These are phyloP conservation scores for Saccharomycopsis sp. DNA, from an alignment of 805 yeast genomes.

Conservation along the genomic window DNA sequence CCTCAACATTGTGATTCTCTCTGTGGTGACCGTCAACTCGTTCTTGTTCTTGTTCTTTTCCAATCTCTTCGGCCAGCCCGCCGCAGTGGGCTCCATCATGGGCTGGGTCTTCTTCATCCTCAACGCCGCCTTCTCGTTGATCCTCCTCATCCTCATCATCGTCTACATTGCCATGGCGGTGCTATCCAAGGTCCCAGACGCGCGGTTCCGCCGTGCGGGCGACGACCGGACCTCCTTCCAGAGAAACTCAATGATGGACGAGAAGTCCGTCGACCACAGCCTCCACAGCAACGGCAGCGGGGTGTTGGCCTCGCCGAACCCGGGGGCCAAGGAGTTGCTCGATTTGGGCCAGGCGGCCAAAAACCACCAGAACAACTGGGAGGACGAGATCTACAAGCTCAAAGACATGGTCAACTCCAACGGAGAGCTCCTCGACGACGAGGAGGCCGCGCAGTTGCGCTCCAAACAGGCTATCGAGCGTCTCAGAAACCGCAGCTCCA, in stretches of 20 bases:
- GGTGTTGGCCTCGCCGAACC: slow-evolving; percentile 12
- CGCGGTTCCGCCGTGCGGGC: slow-evolving; percentile 78
- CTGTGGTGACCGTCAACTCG: slow-evolving; percentile 72
- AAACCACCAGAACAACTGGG: slow-evolving; percentile 74
- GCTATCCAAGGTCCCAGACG: slow-evolving; percentile 79
- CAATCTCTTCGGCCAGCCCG: slow-evolving; percentile 73
- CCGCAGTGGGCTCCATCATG: slow-evolving; percentile 75
- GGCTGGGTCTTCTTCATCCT: slow-evolving; percentile 85
- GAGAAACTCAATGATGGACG: slow-evolving; percentile 30
- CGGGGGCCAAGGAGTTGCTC: slow-evolving; percentile 39
- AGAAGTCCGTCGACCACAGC: slow-evolving; percentile 28
- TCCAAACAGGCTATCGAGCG: slow-evolving; percentile 14
- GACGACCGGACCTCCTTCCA: slow-evolving; percentile 94
- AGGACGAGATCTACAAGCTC: slow-evolving; percentile 40
- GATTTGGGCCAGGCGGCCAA: slow-evolving; percentile 81
- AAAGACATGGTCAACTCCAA: slow-evolving; percentile 20
- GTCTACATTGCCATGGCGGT: slow-evolving; percentile 57
- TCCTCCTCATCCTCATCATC: slow-evolving; percentile 64
- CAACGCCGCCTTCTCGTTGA: slow-evolving; percentile 81
- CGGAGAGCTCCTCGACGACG: slow-evolving; percentile 12
- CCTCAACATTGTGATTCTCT: slow-evolving; percentile 62
- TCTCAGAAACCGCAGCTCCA: slow-evolving; percentile 4
- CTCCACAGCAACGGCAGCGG: slow-evolving; percentile 30
- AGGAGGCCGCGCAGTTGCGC: slow-evolving; percentile 5
- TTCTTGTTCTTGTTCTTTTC: slow-evolving; percentile 83